Percentiles rank a stretch among this genome's conserved stretches.
Evolutionary conservation across 1,139 yeast species (phyloP).

Genomic region (Lizanozyma gosingica): DNA sequence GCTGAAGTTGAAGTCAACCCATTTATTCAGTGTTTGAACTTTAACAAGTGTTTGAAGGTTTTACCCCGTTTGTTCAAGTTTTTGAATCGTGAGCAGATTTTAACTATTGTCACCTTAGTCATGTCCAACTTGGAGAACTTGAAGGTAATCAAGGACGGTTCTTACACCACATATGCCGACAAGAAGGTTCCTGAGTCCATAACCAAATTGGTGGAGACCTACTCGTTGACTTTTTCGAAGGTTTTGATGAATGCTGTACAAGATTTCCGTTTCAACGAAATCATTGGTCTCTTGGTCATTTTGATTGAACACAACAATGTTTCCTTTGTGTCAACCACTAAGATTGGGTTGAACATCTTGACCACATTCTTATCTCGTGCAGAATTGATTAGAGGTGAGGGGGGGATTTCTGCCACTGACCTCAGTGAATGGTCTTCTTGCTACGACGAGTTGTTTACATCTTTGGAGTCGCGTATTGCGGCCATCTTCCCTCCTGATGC

Average conservation of each 20-base stretch:
- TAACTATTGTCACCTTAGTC: conserved; percentile 69
- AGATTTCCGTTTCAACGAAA: conserved; percentile 74
- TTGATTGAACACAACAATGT: conserved; percentile 67
- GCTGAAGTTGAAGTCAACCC: conserved; percentile 53
- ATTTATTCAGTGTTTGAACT: conserved; percentile 74
- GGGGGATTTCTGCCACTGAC: conserved; percentile 48
- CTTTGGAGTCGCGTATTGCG: conserved; percentile 70
- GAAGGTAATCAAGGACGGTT: conserved; percentile 70
- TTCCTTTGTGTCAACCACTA: conserved; percentile 69
- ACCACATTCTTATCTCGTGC: conserved; percentile 89
- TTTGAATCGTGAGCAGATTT: conserved; percentile 66
- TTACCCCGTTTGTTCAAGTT: conserved; percentile 86
- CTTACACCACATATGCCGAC: conserved; percentile 57
- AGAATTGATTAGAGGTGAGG: conserved; percentile 85
- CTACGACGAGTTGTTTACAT: conserved; percentile 74
- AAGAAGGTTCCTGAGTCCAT: conserved; percentile 45
- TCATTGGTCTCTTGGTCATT: conserved; percentile 71
- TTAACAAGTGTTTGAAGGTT: conserved; percentile 82
- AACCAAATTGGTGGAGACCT: conserved; percentile 64
- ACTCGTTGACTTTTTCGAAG: conserved; percentile 77
- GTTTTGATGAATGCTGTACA: conserved; percentile 79
- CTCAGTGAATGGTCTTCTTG: conserved; percentile 70
- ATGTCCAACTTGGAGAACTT: conserved; percentile 78
- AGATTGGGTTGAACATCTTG: conserved; percentile 77
- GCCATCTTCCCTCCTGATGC: conserved; percentile 74